Conservation (phyloP, 2,329 filamentous ascomycete genomes). For the Apiospora phragmitis region DNA sequence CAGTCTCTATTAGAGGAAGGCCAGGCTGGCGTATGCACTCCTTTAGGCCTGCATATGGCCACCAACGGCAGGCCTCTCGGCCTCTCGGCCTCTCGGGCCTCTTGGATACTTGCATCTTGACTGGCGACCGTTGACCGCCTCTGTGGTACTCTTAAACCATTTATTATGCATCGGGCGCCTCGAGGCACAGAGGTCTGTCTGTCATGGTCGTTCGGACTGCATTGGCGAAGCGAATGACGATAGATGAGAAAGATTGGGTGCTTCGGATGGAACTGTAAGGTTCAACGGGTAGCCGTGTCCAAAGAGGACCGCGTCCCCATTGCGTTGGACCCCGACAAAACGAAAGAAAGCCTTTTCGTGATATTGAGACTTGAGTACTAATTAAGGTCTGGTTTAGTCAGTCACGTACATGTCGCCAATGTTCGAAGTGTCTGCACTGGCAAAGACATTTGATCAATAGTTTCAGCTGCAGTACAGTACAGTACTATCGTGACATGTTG, state of each 20-base stretch:
- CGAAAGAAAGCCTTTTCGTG: conserved; percentile 6
- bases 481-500: not conserved
- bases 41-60: conserved; percentile 12
- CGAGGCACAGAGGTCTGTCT: not conserved
- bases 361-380: conserved; percentile 3
- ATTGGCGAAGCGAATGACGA: not conserved
- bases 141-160: not conserved
- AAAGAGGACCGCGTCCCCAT: not conserved
- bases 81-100: not conserved
- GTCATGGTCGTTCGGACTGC: not conserved
- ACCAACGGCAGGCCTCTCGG: not conserved
- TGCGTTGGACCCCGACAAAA: not conserved
- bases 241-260: not conserved
- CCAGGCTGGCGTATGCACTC: conserved; percentile 30
- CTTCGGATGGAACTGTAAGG: not conserved
- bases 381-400: not conserved
- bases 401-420: not conserved
- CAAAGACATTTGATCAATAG: not conserved
- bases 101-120: not conserved
- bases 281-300: conserved; percentile 5
- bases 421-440: not conserved
- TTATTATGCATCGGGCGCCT: not conserved
- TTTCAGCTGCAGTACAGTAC: not conserved
- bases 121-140: conserved; percentile 1
- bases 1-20: conserved; percentile 30